Evolutionary conservation across 768 basidiomycete species (phyloP).

Genomic region (Phlebiopsis gigantea): DNA sequence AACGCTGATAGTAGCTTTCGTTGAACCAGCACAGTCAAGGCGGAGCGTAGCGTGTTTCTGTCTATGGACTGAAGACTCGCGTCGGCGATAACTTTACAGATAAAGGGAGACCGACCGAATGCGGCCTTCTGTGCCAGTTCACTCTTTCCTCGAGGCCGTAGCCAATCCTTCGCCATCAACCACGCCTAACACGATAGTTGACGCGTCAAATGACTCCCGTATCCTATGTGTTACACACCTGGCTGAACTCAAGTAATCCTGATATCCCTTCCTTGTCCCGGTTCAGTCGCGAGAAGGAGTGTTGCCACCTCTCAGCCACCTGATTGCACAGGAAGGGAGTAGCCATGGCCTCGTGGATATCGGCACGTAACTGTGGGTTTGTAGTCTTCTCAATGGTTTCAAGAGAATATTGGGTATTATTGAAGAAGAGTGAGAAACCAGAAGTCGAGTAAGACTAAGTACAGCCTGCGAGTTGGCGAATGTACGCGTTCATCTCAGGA

Average conservation of each 20-base stretch:
- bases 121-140: conserved; percentile 27
- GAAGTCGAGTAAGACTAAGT: background rate
- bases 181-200: conserved; percentile 43
- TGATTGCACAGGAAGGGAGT: conserved; percentile 16
- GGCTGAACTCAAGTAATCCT: conserved; percentile 47
- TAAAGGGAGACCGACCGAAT: conserved; percentile 22
- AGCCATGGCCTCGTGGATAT: conserved; percentile 12
- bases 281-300: conserved; percentile 25
- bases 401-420: background rate
- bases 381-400: background rate
- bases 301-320: conserved; percentile 24
- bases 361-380: background rate
- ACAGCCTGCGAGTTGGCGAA: background rate
- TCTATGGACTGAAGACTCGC: conserved; percentile 27
- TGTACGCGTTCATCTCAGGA: background rate
- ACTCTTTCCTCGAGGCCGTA: conserved; percentile 51
- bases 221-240: conserved; percentile 32
- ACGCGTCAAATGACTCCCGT: background rate
- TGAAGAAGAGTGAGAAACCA: background rate
- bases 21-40: conserved; percentile 55
- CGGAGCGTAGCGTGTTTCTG: conserved; percentile 42
- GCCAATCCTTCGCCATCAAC: conserved; percentile 46
- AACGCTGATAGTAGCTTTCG: conserved; percentile 57
- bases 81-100: conserved; percentile 12
- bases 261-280: conserved; percentile 24